Conservation (phyloP, 345 rosid genomes). For the Euclidium syriacum region DNA sequence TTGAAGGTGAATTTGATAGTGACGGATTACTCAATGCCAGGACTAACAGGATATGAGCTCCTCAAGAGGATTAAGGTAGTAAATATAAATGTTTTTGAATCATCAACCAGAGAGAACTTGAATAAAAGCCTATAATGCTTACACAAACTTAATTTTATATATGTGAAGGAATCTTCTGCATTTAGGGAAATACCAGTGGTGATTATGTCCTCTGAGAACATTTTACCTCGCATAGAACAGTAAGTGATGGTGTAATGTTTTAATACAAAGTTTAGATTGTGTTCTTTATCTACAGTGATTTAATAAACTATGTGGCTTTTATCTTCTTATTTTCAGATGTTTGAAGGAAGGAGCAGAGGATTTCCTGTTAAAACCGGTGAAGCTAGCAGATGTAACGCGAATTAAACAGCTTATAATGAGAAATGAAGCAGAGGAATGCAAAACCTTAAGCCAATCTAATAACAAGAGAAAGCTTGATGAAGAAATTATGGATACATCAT, state of each 20-base stretch:
- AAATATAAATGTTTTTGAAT: background rate
- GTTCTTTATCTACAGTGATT: background rate
- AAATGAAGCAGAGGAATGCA: constrained; percentile 35
- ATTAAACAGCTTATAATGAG: constrained; percentile 43
- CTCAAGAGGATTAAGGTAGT: constrained; percentile 70
- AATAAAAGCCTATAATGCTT: background rate
- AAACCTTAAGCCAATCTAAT: constrained; percentile 7
- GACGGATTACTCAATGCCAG: constrained; percentile 86
- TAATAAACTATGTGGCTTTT: background rate
- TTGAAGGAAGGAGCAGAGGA: constrained; percentile 93
- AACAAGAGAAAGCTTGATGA: constrained; percentile 38
- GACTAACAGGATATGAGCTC: constrained; percentile 77
- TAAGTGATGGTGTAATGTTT: constrained; percentile 14
- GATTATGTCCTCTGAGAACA: constrained; percentile 81
- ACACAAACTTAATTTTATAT: background rate
- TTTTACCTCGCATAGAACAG: constrained; percentile 66
- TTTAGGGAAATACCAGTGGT: constrained; percentile 74
- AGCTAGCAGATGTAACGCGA: constrained; percentile 60
- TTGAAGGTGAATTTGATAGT: constrained; percentile 76
- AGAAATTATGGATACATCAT: constrained; percentile 12
- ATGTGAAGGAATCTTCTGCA: constrained; percentile 53
- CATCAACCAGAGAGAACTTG: background rate
- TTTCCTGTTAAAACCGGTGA: constrained; percentile 72
- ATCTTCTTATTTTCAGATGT: constrained; percentile 38
- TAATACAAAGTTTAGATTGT: background rate